Conservation (phyloP, 768 basidiomycete species). For the Boletus subcaerulescens region DNA sequence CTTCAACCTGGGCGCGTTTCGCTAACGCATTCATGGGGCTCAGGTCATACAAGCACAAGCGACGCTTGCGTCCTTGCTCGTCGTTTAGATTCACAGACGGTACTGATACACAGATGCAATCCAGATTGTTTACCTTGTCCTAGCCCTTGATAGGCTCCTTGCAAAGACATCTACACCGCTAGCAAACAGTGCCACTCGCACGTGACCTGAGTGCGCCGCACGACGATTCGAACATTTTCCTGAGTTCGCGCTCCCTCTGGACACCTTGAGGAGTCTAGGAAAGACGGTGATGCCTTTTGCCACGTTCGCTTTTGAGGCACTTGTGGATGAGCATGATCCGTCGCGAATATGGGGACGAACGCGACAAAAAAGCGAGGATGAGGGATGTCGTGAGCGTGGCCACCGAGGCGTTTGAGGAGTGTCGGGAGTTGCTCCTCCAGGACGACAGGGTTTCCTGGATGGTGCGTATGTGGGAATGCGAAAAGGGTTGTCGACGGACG, state of each 20-base stretch:
- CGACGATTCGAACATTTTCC: constrained; percentile 66
- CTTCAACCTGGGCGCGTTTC: background rate
- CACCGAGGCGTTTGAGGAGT: constrained; percentile 52
- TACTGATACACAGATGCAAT: constrained; percentile 20
- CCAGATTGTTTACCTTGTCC: constrained; percentile 13
- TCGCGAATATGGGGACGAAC: constrained; percentile 77
- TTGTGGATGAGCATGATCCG: constrained; percentile 85
- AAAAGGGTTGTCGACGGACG: too few relatives aligned
- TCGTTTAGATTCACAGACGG: constrained; percentile 46
- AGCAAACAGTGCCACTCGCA: constrained; percentile 73
- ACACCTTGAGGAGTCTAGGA: constrained; percentile 83
- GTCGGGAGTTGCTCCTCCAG: constrained; percentile 70
- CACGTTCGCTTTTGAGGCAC: constrained; percentile 71
- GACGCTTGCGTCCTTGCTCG: constrained; percentile 74
- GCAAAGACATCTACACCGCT: background rate
- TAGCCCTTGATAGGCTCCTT: background rate
- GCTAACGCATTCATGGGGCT: constrained; percentile 9
- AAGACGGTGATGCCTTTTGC: constrained; percentile 83
- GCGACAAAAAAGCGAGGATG: constrained; percentile 75
- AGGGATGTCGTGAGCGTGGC: constrained; percentile 43
- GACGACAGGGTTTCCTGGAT: constrained; percentile 37
- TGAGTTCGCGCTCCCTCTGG: constrained; percentile 37
- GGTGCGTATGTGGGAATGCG: too few relatives aligned
- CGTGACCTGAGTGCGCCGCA: constrained; percentile 80
- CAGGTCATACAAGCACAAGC: constrained; percentile 85